phyloP scores from a whole-genome alignment of 306 rosid genomes.

The Amphicarpaea edgeworthii region DNA sequence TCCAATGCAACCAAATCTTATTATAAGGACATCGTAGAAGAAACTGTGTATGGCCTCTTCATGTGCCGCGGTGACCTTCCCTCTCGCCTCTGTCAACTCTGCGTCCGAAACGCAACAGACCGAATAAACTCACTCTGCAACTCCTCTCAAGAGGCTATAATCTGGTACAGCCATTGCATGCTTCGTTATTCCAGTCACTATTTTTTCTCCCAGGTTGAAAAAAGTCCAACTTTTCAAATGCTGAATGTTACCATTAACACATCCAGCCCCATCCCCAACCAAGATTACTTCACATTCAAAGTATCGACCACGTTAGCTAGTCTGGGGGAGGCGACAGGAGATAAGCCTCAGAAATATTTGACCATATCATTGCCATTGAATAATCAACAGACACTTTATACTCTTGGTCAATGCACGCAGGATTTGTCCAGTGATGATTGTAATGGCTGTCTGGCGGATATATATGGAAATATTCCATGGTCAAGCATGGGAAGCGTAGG shows the following conservation, averaged over 20 bases:
- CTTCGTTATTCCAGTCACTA: not conserved
- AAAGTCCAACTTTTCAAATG: not conserved
- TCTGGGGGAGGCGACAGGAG: not conserved
- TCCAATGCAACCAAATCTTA: not conserved
- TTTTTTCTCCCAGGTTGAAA: not conserved
- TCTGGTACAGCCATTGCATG: constrained; percentile 1
- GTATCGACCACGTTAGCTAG: not conserved
- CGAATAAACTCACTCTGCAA: not conserved
- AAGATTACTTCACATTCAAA: not conserved
- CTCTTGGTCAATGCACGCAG: not conserved
- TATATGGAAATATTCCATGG: constrained; percentile 2
- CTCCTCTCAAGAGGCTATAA: not conserved
- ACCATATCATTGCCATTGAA: not conserved
- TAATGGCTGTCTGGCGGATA: not conserved
- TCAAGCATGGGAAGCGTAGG: not conserved
- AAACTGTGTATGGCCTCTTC: constrained; percentile 20
- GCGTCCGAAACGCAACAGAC: not conserved
- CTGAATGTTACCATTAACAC: not conserved
- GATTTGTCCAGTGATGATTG: not conserved
- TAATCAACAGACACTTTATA: not conserved
- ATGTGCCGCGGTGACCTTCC: constrained; percentile 9
- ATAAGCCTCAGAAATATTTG: not conserved
- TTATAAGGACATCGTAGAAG: not conserved
- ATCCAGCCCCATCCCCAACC: not conserved
- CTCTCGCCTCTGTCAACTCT: not conserved